Evolutionary conservation across 75 land plant species (phyloP).

Genomic region (Cryptomeria japonica): DNA sequence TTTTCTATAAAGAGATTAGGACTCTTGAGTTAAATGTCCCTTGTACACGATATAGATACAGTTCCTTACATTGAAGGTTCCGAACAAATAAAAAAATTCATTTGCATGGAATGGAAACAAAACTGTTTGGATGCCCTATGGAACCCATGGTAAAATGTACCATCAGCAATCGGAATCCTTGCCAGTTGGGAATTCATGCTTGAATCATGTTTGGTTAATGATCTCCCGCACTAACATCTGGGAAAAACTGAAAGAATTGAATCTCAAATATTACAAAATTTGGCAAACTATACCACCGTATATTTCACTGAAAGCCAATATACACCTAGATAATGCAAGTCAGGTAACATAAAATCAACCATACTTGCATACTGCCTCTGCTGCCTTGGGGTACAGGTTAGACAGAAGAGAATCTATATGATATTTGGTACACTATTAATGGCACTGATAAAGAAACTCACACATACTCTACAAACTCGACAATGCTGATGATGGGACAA

Average conservation of each 20-base stretch:
- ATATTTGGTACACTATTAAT: neutral
- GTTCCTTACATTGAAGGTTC: neutral
- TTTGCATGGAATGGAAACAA: conserved; percentile 5
- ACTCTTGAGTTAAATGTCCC: neutral
- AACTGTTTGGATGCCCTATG: conserved; percentile 7
- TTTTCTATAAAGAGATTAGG: neutral
- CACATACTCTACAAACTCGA: conserved; percentile 1
- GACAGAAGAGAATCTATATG: neutral
- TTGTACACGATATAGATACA: neutral
- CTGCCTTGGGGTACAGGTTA: neutral
- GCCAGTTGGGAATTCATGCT: neutral
- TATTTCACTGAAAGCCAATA: neutral
- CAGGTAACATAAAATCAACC: conserved; percentile 4
- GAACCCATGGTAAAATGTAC: conserved; percentile 9
- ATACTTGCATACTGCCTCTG: conserved; percentile 1
- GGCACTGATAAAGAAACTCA: neutral
- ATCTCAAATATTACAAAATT: conserved; percentile 13
- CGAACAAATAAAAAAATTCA: neutral
- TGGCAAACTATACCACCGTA: neutral
- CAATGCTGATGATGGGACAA: neutral
- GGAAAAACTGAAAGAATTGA: conserved; percentile 9
- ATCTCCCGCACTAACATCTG: conserved; percentile 6
- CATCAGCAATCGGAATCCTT: neutral
- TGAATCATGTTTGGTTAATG: neutral
- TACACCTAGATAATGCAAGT: neutral